These are phyloP conservation scores for Gracilaria vermiculophylla DNA, from an alignment of 23 red algal genomes.

Conservation along the genomic window DNA sequence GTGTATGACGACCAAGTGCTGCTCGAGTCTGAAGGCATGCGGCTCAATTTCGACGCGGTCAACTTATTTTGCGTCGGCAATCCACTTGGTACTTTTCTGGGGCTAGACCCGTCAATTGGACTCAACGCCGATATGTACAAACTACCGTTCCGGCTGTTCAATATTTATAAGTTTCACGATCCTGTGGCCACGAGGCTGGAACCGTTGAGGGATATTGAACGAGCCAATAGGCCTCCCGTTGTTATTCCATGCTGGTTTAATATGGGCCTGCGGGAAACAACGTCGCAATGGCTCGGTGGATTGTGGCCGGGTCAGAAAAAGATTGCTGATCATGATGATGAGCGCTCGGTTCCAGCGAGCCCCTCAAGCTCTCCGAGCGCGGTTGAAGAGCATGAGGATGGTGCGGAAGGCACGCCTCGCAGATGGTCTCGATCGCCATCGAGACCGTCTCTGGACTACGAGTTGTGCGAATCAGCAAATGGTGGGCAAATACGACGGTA, in stretches of 20 bases:
- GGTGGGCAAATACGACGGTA: neutral
- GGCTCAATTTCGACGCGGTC: conserved; percentile 71
- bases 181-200: conserved; percentile 85
- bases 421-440: conserved; percentile 6
- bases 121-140: neutral
- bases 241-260: conserved; percentile 84
- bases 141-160: conserved; percentile 75
- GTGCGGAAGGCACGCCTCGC: neutral
- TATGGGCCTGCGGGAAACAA: conserved; percentile 62
- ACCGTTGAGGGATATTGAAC: conserved; percentile 54
- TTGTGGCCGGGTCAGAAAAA: conserved; percentile 49
- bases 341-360: neutral
- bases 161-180: conserved; percentile 86
- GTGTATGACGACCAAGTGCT: conserved; percentile 69
- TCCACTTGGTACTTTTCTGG: conserved; percentile 84
- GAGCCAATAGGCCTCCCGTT: conserved; percentile 58
- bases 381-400: neutral
- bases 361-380: neutral
- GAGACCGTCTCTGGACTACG: neutral
- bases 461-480: neutral
- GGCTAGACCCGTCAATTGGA: conserved; percentile 69
- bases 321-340: neutral
- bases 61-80: conserved; percentile 77
- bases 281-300: conserved; percentile 56
- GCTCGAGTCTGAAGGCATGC: conserved; percentile 70